Evolutionary conservation across 805 yeast genomes (phyloP).

Genomic region (Grigorovia transvaalensis): DNA sequence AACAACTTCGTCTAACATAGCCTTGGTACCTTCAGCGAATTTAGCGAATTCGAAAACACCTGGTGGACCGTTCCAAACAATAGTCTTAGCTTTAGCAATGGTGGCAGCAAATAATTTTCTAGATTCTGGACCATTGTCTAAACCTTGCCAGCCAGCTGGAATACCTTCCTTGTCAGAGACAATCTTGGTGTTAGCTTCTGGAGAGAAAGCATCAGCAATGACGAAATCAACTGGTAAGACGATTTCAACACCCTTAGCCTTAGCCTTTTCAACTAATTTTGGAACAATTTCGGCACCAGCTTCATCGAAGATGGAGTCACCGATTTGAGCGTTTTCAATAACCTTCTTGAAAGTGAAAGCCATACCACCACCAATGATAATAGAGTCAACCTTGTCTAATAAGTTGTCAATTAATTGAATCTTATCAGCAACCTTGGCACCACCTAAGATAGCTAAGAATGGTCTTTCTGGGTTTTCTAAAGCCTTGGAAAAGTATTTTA

Average conservation of each 20-base stretch:
- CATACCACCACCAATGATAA: slow-evolving; percentile 99
- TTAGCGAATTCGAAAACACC: slow-evolving; percentile 97
- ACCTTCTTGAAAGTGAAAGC: slow-evolving; percentile 98
- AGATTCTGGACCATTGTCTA: slow-evolving; percentile 92
- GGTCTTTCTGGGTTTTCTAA: slow-evolving; percentile 97
- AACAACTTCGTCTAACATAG: slow-evolving; percentile 81
- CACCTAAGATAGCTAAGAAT: slow-evolving; percentile 97
- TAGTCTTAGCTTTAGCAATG: slow-evolving; percentile 90
- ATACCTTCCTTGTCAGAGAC: slow-evolving; percentile 90
- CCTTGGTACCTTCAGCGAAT: slow-evolving; percentile 87
- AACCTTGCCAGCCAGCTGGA: slow-evolving; percentile 92
- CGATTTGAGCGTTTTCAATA: slow-evolving; percentile 73
- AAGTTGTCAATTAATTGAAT: slow-evolving; percentile 95
- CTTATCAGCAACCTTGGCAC: slow-evolving; percentile 99
- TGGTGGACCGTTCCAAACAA: slow-evolving; percentile 99
- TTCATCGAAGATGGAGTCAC: slow-evolving; percentile 84
- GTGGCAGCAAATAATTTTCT: slow-evolving; percentile 69
- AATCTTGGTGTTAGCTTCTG: slow-evolving; percentile 76
- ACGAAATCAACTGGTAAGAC: slow-evolving; percentile 94
- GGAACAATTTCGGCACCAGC: slow-evolving; percentile 96
- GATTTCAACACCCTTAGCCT: slow-evolving; percentile 87
- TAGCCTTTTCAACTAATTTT: slow-evolving; percentile 87
- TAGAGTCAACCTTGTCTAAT: slow-evolving; percentile 87
- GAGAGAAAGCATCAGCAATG: slow-evolving; percentile 89
- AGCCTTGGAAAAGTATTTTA: slow-evolving; percentile 95